A percentile compares a stretch with the other conserved stretches of the same genome.
Conservation (phyloP, 2,329 filamentous ascomycete species). For the Drechslerella stenobrocha region DNA sequence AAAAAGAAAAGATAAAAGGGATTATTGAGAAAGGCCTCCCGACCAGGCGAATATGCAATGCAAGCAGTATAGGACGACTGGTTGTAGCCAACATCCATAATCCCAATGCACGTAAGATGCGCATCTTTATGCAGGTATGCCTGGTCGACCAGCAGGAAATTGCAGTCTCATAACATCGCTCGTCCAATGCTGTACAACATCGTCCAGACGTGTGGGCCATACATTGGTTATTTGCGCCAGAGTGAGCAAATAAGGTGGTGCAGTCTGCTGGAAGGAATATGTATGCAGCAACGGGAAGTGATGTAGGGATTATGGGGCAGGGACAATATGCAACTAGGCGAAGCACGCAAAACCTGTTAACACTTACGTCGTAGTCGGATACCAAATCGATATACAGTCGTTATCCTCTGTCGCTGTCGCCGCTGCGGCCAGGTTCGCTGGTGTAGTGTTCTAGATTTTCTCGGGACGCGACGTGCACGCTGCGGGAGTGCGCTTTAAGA, state of each 20-base stretch:
- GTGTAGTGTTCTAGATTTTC: conserved; percentile 23
- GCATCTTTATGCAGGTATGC: background rate
- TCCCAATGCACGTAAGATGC: no score
- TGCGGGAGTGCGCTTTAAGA: conserved; percentile 27
- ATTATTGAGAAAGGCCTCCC: conserved; percentile 7
- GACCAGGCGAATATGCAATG: conserved; percentile 35
- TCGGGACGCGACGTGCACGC: conserved; percentile 13
- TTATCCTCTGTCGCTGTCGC: conserved; percentile 1
- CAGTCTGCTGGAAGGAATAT: background rate
- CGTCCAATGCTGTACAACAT: conserved; percentile 29
- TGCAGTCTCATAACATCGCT: conserved; percentile 27
- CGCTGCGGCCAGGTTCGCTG: background rate
- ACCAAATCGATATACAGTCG: background rate
- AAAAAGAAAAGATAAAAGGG: conserved; percentile 11
- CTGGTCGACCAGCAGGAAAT: conserved; percentile 29
- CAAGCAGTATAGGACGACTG: conserved; percentile 19
- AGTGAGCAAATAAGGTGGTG: background rate
- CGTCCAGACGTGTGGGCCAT: conserved; percentile 1
- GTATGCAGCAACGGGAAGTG: background rate
- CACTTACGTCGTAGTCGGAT: conserved; percentile 37
- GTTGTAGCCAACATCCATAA: no score
- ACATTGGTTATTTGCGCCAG: background rate
- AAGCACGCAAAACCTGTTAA: background rate
- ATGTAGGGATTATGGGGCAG: conserved; percentile 5
- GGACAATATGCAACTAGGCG: background rate